Base-by-base conservation (phyloP, 2,329 filamentous ascomycete species). In the Pezizomycotina sp. region DNA sequence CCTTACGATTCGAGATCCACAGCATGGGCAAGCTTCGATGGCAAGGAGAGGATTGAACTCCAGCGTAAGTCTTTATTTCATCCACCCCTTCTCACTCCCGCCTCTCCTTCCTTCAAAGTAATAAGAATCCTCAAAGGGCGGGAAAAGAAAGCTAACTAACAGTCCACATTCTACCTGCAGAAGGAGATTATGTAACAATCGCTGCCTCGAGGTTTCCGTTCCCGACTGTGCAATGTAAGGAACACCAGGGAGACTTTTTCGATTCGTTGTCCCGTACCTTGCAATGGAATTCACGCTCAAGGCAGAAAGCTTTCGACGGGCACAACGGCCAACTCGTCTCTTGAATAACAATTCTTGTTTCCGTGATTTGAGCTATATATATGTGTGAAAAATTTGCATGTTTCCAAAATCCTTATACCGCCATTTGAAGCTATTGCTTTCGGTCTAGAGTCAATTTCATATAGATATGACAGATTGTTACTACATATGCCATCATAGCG, bases 1-100 rank as follows among this genome's bases (percentile, higher is more conserved):
- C 89, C 89, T 0, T 95, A 92, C 56, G 77, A 91, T 56, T 81
- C 84, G 6, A 67, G 89, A 31, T 83, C 82, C 4, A 77, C 73
- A 49, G 84, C 78, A 25, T 98, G 89, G 86, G 89, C 84, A n/a
- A 92, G 82, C 57, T 98, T 98, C 55, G 89, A 98, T 57, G 89
- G 89, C 2, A 70, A 83, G 43, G 82, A 93, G 62, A 72, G 83
- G 60, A 60, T 80, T n/a, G 79, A 89, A 60, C 63, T 89, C 23
- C 56, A 61, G 31, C 76, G 78, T 51, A 44, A 33, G 28, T 36
- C 7, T 26, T 6, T 4, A 5, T 12, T 19, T n/a, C 12, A 15
- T 14, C 5, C 1, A 15, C 8, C 15, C 24, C 4, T 13, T 14
- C 5, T 2, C 8, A 23, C 8, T 20, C n/a, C n/a, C 8, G n/a